A percentile compares a stretch with the other conserved stretches of the same genome.
phyloP scores from a whole-genome alignment of 2,329 filamentous ascomycete genomes.

The Verticillium tricorpus region DNA sequence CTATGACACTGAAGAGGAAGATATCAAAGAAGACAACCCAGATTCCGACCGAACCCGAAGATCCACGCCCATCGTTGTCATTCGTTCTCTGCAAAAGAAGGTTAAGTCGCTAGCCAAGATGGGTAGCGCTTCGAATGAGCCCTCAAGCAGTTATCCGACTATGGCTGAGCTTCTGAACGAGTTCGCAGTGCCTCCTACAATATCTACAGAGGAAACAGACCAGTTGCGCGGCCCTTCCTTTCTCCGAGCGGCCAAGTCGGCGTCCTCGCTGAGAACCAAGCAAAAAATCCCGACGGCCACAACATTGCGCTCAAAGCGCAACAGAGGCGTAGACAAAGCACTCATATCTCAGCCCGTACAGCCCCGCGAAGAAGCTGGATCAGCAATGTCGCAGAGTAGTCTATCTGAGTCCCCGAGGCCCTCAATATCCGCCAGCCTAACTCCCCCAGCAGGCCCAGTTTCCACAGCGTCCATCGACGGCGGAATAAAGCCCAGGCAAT shows the following conservation, averaged over 20 bases:
- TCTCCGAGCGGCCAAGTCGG: neutral
- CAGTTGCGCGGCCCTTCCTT: neutral
- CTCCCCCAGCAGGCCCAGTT: neutral
- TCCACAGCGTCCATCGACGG: neutral
- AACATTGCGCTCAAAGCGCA: slow-evolving; percentile 10
- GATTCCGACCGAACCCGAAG: neutral
- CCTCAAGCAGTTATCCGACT: neutral
- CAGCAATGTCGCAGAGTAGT: neutral
- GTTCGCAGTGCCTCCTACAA: neutral
- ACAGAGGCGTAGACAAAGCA: slow-evolving; percentile 6
- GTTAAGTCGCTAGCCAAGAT: slow-evolving; percentile 12
- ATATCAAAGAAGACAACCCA: neutral
- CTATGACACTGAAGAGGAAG: slow-evolving; percentile 8
- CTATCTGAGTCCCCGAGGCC: neutral
- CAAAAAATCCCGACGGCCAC: slow-evolving; percentile 6
- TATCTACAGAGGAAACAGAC: neutral
- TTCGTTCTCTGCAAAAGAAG: slow-evolving; percentile 1
- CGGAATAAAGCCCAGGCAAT: neutral
- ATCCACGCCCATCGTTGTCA: slow-evolving; percentile 5
- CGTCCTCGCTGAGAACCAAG: slow-evolving; percentile 3
- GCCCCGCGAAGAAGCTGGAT: neutral
- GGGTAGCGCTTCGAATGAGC: neutral
- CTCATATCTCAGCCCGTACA: slow-evolving; percentile 8
- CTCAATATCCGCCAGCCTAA: neutral
- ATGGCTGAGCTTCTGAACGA: neutral